phyloP scores from a whole-genome alignment of 106 monocot genomes.

The Dioscorea dumetorum region DNA sequence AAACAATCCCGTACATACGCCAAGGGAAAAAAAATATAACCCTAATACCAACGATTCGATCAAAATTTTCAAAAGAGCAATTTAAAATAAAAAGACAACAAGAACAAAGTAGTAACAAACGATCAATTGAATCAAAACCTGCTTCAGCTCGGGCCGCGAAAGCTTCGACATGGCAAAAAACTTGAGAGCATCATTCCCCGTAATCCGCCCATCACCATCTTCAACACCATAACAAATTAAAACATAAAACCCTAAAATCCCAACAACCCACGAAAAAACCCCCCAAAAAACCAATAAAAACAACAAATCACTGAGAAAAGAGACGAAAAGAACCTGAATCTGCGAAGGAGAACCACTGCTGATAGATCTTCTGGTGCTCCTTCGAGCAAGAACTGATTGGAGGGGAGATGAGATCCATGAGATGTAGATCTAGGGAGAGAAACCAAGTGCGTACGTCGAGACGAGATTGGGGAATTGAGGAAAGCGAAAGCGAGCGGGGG shows the following conservation, averaged over 20 bases:
- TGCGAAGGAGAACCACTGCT: slow-evolving; percentile 61
- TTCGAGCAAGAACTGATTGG: slow-evolving; percentile 18
- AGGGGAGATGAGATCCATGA: slow-evolving; percentile 24
- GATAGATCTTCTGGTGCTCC: slow-evolving; percentile 46
- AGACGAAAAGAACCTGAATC: slow-evolving; percentile 46
- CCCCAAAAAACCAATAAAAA: background rate
- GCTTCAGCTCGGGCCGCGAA: slow-evolving; percentile 54
- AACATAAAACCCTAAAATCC: background rate
- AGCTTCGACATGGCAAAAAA: slow-evolving; percentile 64
- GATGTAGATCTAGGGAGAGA: background rate
- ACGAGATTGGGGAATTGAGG: background rate
- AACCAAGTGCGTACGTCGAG: too few species aligned
- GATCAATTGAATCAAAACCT: slow-evolving; percentile 19
- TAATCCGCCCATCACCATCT: slow-evolving; percentile 61
- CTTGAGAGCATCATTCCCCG: slow-evolving; percentile 46
- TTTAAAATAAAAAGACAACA: too few species aligned
- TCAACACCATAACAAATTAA: background rate
- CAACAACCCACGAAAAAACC: background rate
- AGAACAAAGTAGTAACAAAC: background rate
- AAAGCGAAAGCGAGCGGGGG: background rate
- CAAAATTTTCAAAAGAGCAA: too few species aligned
- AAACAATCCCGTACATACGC: too few species aligned
- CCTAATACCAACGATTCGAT: too few species aligned
- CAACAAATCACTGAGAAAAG: background rate
- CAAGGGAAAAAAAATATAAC: too few species aligned